Evolutionary conservation across 1,284 basidiomycete species (phyloP), one percentile per base, ranked within the genome.

Genomic region (Anthracocystis panici-leucophaei): DNA sequence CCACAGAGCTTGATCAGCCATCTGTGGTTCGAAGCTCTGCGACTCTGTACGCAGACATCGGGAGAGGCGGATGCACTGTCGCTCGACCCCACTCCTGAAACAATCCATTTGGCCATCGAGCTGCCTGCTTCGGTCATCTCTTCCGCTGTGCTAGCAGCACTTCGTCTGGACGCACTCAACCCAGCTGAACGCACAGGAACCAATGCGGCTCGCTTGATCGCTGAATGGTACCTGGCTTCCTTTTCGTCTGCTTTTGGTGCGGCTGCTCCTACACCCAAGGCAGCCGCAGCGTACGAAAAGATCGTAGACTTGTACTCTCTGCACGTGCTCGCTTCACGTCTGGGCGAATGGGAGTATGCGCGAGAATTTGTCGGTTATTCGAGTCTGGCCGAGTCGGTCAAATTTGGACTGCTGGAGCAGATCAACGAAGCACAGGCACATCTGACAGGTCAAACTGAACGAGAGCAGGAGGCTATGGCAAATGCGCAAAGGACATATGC

Each of bases 271-370:
- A 70, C 71, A 2, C 66, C 56, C 7, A 67, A 73, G 29, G 70
- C 69, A 6, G 53, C 64, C 3, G 63, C 65, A 7, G 70, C 76
- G 8, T 82, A 82, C 55, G 65, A 76, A 27, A 74, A 71, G 50
- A 68, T 80, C 25, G 58, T 82, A 2, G 77, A 64, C 0, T 61
- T 82, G 8, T 82, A 82, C 56, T 61, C 76, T 29, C 40, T 82
- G 18, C 77, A 82, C 27, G 68, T 82, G 12, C 63, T 82, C 2
- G 80, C 74, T 12, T 51, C 66, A 20, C 64, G 75, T 9, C 49
- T 69, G 8, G 71, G 58, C 49, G 78, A 82, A n/a, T 82, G 80
- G 80, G 74, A 80, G 35, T 79, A 80, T 29, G 80, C 80, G 3
- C 64, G 66, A 5, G 72, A 78, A 21, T 75, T 80, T 42, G 71